Percentiles rank a stretch among this genome's conserved stretches.
These are phyloP conservation scores for Cytidiella melzeri DNA, from an alignment of 768 basidiomycete species.

Conservation along the genomic window DNA sequence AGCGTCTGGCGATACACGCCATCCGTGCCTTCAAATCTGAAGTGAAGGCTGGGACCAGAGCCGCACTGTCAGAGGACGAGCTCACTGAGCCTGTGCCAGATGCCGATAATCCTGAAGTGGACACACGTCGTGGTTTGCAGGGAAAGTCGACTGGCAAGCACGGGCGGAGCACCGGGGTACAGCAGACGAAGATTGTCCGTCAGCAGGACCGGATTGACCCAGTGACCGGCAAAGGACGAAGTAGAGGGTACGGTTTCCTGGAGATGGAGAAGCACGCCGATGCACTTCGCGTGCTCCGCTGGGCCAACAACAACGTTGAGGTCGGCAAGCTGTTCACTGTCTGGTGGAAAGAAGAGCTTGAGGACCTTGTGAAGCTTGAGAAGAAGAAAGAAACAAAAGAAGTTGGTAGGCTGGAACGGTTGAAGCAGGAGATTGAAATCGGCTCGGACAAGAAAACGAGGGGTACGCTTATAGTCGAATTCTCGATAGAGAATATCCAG, in stretches of 20 bases:
- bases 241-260: constrained; percentile 93
- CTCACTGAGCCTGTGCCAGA: constrained; percentile 37
- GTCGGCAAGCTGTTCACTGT: constrained; percentile 57
- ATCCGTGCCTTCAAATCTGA: constrained; percentile 75
- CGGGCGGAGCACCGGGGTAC: constrained; percentile 46
- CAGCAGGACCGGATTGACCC: constrained; percentile 86
- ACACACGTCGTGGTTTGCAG: constrained; percentile 14
- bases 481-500: constrained; percentile 92
- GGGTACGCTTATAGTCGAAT: constrained; percentile 80
- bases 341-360: constrained; percentile 83
- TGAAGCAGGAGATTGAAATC: constrained; percentile 49
- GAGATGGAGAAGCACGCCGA: constrained; percentile 87
- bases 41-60: constrained; percentile 54
- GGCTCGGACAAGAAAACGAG: constrained; percentile 37
- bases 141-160: constrained; percentile 23
- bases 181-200: constrained; percentile 90
- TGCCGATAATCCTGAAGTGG: constrained; percentile 23
- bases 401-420: constrained; percentile 47
- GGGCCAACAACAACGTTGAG: constrained; percentile 86
- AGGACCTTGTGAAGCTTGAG: constrained; percentile 52
- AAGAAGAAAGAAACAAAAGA: constrained; percentile 42
- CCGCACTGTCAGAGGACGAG: constrained; percentile 69
- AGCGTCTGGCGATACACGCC: constrained; percentile 80
- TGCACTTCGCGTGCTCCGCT: constrained; percentile 84
- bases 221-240: constrained; percentile 78